Evolutionary conservation across 2,329 filamentous ascomycete genomes (phyloP).

Genomic region (Plenodomus lindquistii): DNA sequence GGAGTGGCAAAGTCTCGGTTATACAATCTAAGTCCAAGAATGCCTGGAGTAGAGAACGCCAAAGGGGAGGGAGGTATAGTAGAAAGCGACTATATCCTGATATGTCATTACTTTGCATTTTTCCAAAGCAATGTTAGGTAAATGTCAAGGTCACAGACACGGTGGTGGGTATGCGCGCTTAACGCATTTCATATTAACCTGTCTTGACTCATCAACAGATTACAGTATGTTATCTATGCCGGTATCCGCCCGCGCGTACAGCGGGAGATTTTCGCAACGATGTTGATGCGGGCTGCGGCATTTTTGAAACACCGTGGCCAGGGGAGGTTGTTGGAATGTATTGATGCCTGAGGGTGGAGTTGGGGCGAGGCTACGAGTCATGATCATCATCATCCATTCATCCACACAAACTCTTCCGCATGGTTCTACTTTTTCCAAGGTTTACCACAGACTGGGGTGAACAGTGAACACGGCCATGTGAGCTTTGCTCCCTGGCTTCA

Average conservation of each 20-base stretch:
- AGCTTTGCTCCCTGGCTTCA: background rate
- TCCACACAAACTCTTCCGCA: background rate
- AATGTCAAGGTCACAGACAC: too few species aligned
- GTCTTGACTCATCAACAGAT: background rate
- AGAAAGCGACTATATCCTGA: background rate
- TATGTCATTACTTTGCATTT: background rate
- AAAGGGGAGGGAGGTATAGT: too few species aligned
- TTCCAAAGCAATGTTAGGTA: too few species aligned
- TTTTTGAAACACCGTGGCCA: background rate
- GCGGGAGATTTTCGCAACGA: background rate
- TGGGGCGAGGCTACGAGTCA: background rate
- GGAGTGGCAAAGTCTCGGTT: background rate
- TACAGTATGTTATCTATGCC: background rate
- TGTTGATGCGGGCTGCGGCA: background rate
- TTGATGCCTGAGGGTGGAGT: background rate
- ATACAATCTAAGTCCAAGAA: background rate
- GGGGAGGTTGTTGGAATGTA: background rate
- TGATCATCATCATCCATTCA: background rate
- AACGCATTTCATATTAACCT: background rate
- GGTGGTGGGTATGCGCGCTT: too few species aligned
- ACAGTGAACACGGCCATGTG: background rate
- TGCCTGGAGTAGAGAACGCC: too few species aligned
- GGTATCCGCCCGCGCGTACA: background rate
- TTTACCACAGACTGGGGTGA: background rate
- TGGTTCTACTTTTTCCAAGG: background rate